Base-by-base conservation (phyloP, 805 yeast genomes). In the Saccharomycopsis schoenii region DNA sequence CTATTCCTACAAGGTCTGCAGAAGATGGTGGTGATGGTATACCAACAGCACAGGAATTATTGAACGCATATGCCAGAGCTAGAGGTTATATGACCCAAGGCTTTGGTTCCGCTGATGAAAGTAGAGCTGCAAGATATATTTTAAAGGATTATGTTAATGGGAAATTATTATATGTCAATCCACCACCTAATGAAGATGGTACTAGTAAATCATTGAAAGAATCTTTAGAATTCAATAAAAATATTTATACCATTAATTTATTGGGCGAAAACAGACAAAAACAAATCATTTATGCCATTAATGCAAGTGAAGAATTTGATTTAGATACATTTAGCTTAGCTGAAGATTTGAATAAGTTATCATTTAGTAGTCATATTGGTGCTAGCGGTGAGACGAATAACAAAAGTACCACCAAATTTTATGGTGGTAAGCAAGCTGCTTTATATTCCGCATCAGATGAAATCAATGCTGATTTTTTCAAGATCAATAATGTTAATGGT, bases 41-140 rank as follows among this genome's bases (percentile, higher is more conserved):
- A 41, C 97, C 97, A 40, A 89, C 96, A 3, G 88, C 97, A 0
- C 85, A 88, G 70, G 98, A 94, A 72, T 73, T 94, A 47, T 79
- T 94, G 62, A 88, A 83, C 56, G 96, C 98, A 0, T 94, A 94
- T 70, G 98, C 97, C 6, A 82, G 96, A 75, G 94, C 97, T 2
- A 83, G 99, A 74, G 99, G 99, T 68, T 94, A 83, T 72, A 92
- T 90, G 96, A 88, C 97, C 0, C 97, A 96, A 72, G 96, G 96
- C 70, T 92, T 89, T 70, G 98, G 98, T 70, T 83, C 90, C 67
- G 98, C 99, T 2, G 99, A 94, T 77, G 96, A 91, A 72, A 84
- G 96, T 52, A 82, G 99, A 73, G 97, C 99, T 14, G 85, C 97
- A 51, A 81, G 99, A 72, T 88, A 89, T 67, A 83, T 94, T 59